Conservation (phyloP, 768 basidiomycete species). For the Suillus lakei region DNA sequence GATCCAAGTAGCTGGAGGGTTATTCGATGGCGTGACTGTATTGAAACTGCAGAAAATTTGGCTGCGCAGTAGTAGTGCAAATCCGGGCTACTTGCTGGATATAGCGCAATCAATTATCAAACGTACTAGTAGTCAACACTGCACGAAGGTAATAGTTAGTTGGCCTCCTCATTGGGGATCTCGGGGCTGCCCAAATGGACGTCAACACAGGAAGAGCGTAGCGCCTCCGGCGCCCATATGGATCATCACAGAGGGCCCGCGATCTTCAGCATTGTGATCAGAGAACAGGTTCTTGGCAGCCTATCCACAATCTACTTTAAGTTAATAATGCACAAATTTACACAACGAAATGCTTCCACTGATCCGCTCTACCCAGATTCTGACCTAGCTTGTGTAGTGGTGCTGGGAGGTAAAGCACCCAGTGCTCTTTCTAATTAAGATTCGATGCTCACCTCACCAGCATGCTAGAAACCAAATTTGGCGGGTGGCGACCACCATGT, state of each 20-base stretch:
- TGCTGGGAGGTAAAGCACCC: background rate
- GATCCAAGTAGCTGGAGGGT: background rate
- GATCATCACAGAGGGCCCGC: background rate
- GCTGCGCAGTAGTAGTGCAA: background rate
- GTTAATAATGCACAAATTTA: background rate
- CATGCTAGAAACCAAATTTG: background rate
- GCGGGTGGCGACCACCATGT: background rate
- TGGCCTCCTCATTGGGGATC: background rate
- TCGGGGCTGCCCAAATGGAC: background rate
- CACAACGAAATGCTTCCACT: background rate
- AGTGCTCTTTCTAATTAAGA: background rate
- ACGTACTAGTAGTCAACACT: background rate
- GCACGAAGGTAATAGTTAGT: background rate
- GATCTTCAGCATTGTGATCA: background rate
- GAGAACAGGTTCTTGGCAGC: background rate
- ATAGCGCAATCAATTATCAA: background rate
- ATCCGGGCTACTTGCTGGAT: background rate
- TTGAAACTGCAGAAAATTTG: background rate
- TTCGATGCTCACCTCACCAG: background rate
- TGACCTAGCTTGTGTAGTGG: background rate
- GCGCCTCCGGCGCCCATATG: background rate
- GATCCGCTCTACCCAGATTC: background rate
- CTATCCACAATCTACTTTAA: background rate
- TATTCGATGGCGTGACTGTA: background rate
- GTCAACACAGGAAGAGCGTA: background rate